Conservation (phyloP, 2,329 filamentous ascomycete genomes). For the Colletotrichum tanaceti region DNA sequence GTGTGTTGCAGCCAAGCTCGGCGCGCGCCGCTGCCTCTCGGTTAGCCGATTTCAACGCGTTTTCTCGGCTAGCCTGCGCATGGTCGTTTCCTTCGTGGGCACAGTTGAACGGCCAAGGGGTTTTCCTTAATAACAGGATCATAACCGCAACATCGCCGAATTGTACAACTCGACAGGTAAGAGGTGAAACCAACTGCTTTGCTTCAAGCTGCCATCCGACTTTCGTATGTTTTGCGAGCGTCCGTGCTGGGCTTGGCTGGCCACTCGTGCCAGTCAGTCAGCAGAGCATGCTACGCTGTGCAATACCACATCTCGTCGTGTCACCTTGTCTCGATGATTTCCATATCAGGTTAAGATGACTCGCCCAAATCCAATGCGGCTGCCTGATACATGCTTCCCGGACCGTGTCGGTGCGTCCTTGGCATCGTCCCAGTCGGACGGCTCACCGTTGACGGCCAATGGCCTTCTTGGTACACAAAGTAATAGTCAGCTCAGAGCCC, state of each 20-base stretch:
- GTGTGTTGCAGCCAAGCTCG: slow-evolving; percentile 17
- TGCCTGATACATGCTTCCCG: slow-evolving; percentile 6
- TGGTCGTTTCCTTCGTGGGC: slow-evolving; percentile 1
- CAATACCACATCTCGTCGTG: slow-evolving; percentile 1
- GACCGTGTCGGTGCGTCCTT: not conserved
- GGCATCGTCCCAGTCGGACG: not conserved
- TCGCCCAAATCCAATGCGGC: not conserved
- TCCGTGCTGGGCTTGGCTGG: slow-evolving; percentile 18
- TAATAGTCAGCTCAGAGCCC: slow-evolving; percentile 16
- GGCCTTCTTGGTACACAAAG: slow-evolving; percentile 1
- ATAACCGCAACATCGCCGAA: too few relatives aligned
- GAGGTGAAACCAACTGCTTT: too few relatives aligned
- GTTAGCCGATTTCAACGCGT: slow-evolving; percentile 14
- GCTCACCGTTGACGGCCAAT: not conserved
- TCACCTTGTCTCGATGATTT: not conserved
- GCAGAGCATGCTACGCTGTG: not conserved
- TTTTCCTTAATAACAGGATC: too few relatives aligned
- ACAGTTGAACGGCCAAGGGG: not conserved
- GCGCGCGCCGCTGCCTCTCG: slow-evolving; percentile 28
- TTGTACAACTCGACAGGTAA: not conserved
- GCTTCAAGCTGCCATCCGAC: not conserved
- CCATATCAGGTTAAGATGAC: not conserved
- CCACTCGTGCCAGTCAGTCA: not conserved
- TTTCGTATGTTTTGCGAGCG: not conserved
- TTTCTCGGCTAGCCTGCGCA: slow-evolving; percentile 14